phyloP scores from a whole-genome alignment of 129 eudicot species.

The Gnaphalium uliginosum region DNA sequence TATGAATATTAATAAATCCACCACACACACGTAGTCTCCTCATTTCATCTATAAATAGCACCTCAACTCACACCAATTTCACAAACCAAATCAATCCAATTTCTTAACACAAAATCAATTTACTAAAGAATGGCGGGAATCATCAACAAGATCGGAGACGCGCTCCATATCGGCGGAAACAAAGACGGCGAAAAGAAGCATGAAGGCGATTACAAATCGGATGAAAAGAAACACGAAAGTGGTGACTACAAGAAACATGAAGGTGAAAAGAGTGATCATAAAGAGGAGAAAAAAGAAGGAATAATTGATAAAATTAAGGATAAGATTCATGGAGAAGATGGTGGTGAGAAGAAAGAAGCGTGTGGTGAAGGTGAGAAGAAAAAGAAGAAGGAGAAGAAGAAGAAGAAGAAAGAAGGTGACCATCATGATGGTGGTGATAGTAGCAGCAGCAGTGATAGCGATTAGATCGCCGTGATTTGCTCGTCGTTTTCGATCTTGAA shows the following conservation, averaged over 20 bases:
- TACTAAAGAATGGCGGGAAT: constrained; percentile 37
- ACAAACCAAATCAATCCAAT: constrained; percentile 22
- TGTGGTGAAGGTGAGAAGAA: constrained; percentile 44
- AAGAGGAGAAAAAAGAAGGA: constrained; percentile 58
- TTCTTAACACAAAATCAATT: background rate
- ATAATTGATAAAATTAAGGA: constrained; percentile 53
- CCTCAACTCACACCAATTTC: background rate
- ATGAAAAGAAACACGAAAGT: constrained; percentile 27
- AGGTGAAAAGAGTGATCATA: constrained; percentile 23
- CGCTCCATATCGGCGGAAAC: constrained; percentile 44
- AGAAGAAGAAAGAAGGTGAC: constrained; percentile 32
- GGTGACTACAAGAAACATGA: constrained; percentile 35
- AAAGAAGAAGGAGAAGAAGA: constrained; percentile 48
- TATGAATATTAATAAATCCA: background rate
- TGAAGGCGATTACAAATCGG: constrained; percentile 22
- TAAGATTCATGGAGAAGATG: constrained; percentile 52
- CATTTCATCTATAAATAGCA: constrained; percentile 25
- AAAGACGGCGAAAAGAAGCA: constrained; percentile 33
- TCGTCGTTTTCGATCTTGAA: constrained; percentile 16
- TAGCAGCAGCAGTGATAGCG: constrained; percentile 68
- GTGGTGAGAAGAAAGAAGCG: constrained; percentile 25
- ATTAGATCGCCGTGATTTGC: constrained; percentile 24
- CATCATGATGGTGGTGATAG: constrained; percentile 34
- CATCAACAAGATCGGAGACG: constrained; percentile 45
- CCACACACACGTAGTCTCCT: constrained; percentile 8